Base-by-base conservation (phyloP, 805 yeast species). In the Scheffersomyces ergatensis region DNA sequence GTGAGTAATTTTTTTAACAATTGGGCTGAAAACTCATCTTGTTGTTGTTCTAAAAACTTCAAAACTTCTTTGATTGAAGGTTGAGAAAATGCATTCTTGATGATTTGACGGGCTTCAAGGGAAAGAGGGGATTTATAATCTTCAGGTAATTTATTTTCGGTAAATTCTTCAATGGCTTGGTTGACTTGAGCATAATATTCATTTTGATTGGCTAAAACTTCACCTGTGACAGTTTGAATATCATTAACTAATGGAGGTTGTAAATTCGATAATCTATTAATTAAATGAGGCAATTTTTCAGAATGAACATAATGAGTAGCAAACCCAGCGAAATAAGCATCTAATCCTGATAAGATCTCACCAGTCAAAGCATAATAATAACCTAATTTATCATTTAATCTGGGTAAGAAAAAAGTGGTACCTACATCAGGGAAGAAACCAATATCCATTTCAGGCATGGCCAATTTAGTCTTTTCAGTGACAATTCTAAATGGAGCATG, bases 371-470 rank as follows among this genome's bases (percentile, higher is more conserved):
- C 93, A 48, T 88, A 66, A 63, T 85, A 93, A 59, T 83, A 78
- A 36, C 98, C 97, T 45, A 90, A 67, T 51, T 87, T 80, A 38
- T 87, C 88, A 53, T 88, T 89, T 45, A 89, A 65, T 48, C 85
- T 78, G 25, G 96, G 89, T 51, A 93, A 70, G 65, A 89, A 90
- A 65, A 88, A 92, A 9, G 95, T 80, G 27, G 95, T 83, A 33
- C 97, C 99, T 11, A 93, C 98, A 62, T 93, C 99, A 16, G 96
- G 95, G 66, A 88, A 86, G 63, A 89, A 88, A 1, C 99, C 99
- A 60, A 93, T 93, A 55, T 87, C 89, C 74, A 95, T 85, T 65
- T 93, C 98, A 7, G 99, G 98, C 99, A 93, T 93, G 46, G 98
- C 96, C 67, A 89, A 77, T 59, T 83, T 76, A 9, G 98, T 90